Percentiles rank a stretch among this genome's conserved stretches.
Conservation (phyloP, 371 early-diverging fungal species). For the Mortierella sp. region DNA sequence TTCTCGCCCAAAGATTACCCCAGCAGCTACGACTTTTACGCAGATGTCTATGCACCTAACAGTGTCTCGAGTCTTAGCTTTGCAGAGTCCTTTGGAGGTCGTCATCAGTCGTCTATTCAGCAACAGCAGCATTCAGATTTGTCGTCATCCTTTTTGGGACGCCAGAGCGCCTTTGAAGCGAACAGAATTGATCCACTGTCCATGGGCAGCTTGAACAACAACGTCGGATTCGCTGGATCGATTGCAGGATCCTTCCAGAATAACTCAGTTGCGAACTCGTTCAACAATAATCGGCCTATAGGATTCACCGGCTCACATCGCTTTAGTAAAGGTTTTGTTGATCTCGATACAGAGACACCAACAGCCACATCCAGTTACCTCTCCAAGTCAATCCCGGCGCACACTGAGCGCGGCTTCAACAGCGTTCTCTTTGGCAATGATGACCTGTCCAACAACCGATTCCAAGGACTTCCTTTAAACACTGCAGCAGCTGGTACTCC, state of each 20-base stretch:
- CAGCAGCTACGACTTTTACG: conserved; percentile 61
- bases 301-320: conserved; percentile 38
- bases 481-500: conserved; percentile 49
- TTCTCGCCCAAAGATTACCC: conserved; percentile 68
- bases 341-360: conserved; percentile 28
- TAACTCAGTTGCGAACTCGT: conserved; percentile 47
- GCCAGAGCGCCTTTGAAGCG: conserved; percentile 41
- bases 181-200: conserved; percentile 48
- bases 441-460: conserved; percentile 53
- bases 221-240: conserved; percentile 28
- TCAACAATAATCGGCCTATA: conserved; percentile 22
- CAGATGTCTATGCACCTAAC: conserved; percentile 59
- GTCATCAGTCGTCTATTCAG: conserved; percentile 26
- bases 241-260: conserved; percentile 47
- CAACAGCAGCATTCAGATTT: conserved; percentile 43
- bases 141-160: conserved; percentile 50
- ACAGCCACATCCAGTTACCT: conserved; percentile 38
- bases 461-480: conserved; percentile 60
- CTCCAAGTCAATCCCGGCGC: conserved; percentile 55
- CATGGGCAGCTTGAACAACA: conserved; percentile 41
- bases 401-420: conserved; percentile 65
- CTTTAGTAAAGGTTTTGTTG: conserved; percentile 39
- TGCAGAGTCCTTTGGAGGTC: conserved; percentile 51
- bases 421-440: conserved; percentile 65
- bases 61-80: conserved; percentile 45